A percentile compares a stretch with the other conserved stretches of the same genome.
Evolutionary conservation across 768 basidiomycete species (phyloP).

Genomic region (Tulasnella sp.): DNA sequence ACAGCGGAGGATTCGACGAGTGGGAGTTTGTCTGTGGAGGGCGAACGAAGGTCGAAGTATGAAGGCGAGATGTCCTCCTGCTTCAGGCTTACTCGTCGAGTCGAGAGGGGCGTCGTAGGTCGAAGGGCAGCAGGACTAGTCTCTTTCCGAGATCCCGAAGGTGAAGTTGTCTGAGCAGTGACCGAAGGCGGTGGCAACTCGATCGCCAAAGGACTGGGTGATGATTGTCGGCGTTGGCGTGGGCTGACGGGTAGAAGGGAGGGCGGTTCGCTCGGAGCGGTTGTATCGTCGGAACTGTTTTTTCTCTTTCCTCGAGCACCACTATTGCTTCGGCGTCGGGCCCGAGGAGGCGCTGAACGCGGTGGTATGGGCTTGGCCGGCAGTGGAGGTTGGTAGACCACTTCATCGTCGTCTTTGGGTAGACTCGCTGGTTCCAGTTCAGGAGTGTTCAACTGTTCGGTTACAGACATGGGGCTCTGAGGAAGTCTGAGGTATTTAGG

Average conservation of each 20-base stretch:
- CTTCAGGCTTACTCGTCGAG: constrained; percentile 10
- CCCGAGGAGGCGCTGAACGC: background rate
- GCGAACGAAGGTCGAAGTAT: constrained; percentile 21
- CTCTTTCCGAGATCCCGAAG: constrained; percentile 9
- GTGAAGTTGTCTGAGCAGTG: background rate
- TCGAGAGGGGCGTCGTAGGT: background rate
- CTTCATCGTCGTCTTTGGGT: constrained; percentile 16
- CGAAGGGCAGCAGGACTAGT: background rate
- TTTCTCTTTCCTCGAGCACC: constrained; percentile 1
- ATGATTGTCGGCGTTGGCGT: constrained; percentile 6
- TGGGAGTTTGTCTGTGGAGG: constrained; percentile 13
- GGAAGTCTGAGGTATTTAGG: constrained; percentile 30
- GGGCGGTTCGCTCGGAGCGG: background rate
- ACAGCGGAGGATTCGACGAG: background rate
- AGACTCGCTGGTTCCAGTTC: background rate
- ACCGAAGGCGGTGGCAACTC: background rate
- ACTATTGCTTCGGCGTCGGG: background rate
- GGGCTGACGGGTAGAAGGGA: background rate
- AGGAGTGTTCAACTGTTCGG: constrained; percentile 10
- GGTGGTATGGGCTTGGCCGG: background rate
- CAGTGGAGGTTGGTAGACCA: constrained; percentile 28
- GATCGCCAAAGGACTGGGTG: background rate
- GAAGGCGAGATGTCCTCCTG: constrained; percentile 20
- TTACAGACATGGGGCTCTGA: constrained; percentile 23
- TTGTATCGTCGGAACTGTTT: background rate